phyloP scores from a whole-genome alignment of 495 filamentous ascomycete genomes.

The Neurospora sp. region DNA sequence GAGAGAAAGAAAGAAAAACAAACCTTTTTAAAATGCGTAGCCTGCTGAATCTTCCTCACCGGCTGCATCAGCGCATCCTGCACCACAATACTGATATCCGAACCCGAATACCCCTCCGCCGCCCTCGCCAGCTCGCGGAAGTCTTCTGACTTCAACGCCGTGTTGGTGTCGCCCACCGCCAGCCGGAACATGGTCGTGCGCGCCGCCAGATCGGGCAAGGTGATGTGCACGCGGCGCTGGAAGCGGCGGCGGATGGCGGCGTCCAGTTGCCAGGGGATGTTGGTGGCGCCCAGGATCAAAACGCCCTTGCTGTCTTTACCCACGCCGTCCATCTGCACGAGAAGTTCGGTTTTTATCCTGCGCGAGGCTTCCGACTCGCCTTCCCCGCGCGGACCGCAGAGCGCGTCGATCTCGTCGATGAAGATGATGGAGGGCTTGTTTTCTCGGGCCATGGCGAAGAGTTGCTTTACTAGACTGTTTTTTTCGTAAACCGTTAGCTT shows the following conservation, averaged over 20 bases:
- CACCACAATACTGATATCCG: conserved; percentile 91
- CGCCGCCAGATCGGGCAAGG: conserved; percentile 75
- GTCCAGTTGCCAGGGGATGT: conserved; percentile 98
- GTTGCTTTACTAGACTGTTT: conserved; percentile 80
- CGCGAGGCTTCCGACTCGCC: conserved; percentile 95
- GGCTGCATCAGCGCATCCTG: conserved; percentile 98
- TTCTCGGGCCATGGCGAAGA: conserved; percentile 96
- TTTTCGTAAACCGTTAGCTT: not conserved
- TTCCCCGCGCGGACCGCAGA: conserved; percentile 93
- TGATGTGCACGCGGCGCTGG: conserved; percentile 92
- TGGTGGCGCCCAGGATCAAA: conserved; percentile 91
- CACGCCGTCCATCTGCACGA: conserved; percentile 99
- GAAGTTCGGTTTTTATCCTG: conserved; percentile 95
- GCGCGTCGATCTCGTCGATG: conserved; percentile 96
- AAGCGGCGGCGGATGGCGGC: conserved; percentile 96
- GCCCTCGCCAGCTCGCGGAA: conserved; percentile 67
- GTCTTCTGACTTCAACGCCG: conserved; percentile 68
- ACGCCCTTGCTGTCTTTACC: conserved; percentile 90
- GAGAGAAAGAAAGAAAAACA: not conserved
- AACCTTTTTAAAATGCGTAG: conserved; percentile 96
- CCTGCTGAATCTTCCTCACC: conserved; percentile 92
- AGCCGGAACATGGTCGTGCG: conserved; percentile 97
- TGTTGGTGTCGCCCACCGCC: conserved; percentile 81
- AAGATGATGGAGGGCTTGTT: conserved; percentile 99
- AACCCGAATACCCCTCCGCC: conserved; percentile 89